Evolutionary conservation across 805 yeast species (phyloP).

Genomic region (Ogataea trehalophila): DNA sequence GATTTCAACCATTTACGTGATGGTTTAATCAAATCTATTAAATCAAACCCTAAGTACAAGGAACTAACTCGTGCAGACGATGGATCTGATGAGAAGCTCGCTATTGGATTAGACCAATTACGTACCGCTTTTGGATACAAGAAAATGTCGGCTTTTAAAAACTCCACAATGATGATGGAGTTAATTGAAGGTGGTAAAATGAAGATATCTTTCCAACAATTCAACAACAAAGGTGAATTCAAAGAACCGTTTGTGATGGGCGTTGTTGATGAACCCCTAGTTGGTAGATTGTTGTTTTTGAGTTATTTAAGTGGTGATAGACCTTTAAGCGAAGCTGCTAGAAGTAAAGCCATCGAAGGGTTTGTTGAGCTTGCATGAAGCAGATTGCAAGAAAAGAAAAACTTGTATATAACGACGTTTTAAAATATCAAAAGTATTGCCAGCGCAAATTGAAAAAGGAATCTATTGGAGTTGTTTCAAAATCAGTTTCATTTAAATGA

Average conservation of each 20-base stretch:
- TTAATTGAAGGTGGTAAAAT: slow-evolving; percentile 44
- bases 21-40: slow-evolving; percentile 77
- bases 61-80: slow-evolving; percentile 37
- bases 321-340: slow-evolving; percentile 49
- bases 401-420: not conserved
- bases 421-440: too few species aligned
- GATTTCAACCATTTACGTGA: slow-evolving; percentile 88
- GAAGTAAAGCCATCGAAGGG: slow-evolving; percentile 18
- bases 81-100: slow-evolving; percentile 31
- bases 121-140: slow-evolving; percentile 52
- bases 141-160: slow-evolving; percentile 71
- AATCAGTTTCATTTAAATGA: too few species aligned
- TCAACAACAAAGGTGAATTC: slow-evolving; percentile 31
- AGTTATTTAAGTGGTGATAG: slow-evolving; percentile 69
- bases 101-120: slow-evolving; percentile 59
- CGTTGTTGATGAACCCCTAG: slow-evolving; percentile 50
- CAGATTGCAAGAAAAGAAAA: not conserved
- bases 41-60: slow-evolving; percentile 60
- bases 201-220: slow-evolving; percentile 38
- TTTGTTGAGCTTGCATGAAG: slow-evolving; percentile 10
- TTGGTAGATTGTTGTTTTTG: slow-evolving; percentile 63
- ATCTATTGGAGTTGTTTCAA: too few species aligned
- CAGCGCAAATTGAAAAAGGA: too few species aligned
- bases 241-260: slow-evolving; percentile 44
- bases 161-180: slow-evolving; percentile 61